Evolutionary conservation across 768 basidiomycete genomes (phyloP).

Genomic region (Serendipita indica): DNA sequence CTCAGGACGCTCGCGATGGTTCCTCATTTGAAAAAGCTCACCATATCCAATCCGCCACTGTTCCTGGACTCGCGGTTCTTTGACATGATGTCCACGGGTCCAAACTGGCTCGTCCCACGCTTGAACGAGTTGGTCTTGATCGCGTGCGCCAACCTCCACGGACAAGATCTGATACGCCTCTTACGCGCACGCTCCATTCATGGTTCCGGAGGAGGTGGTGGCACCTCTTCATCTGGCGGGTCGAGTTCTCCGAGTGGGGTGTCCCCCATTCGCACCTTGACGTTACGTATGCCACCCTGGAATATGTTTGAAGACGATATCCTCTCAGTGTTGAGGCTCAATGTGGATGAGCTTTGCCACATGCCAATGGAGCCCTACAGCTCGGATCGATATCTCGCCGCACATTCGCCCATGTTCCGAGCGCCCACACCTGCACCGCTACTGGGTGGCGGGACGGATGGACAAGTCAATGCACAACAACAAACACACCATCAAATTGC

Average conservation of each 20-base stretch:
- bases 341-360: not conserved
- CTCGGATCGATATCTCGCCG: not conserved
- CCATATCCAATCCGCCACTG: constrained; percentile 1
- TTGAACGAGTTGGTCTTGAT: not conserved
- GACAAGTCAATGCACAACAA: not conserved
- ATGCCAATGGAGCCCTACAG: not conserved
- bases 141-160: constrained; percentile 6
- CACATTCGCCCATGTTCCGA: not conserved
- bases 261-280: not conserved
- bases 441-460: too few relatives aligned
- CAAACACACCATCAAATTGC: not conserved
- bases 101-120: constrained; percentile 6
- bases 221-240: too few relatives aligned
- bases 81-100: constrained; percentile 7
- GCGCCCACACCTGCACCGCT: constrained; percentile 2
- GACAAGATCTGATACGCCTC: constrained; percentile 6
- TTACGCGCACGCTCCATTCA: not conserved
- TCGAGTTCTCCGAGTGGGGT: too few relatives aligned
- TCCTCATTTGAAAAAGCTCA: not conserved
- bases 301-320: constrained; percentile 7
- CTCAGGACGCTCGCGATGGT: not conserved
- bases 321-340: not conserved
- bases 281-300: not conserved
- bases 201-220: not conserved
- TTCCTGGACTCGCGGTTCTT: constrained; percentile 8